These are phyloP conservation scores for Imleria badia DNA, from an alignment of 768 basidiomycete species.

Conservation along the genomic window DNA sequence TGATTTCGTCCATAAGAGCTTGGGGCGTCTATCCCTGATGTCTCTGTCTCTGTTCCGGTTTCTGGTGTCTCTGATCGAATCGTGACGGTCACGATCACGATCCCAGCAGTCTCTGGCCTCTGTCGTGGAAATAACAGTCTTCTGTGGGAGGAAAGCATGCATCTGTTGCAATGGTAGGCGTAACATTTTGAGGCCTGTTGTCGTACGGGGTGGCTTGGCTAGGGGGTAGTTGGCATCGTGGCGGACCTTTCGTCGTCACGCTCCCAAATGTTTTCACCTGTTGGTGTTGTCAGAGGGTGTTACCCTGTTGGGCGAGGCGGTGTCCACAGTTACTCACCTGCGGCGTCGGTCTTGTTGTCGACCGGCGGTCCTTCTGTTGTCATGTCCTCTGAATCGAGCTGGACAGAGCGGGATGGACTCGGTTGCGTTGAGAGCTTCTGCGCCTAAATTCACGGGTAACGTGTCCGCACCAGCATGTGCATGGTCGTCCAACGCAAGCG, in stretches of 20 bases:
- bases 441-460: conserved; percentile 18
- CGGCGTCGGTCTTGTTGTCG: conserved; percentile 13
- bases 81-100: conserved; percentile 34
- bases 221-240: conserved; percentile 11
- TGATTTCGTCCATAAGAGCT: conserved; percentile 41
- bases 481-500: no score
- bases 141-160: conserved; percentile 21
- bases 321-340: conserved; percentile 34
- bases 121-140: conserved; percentile 35
- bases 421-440: conserved; percentile 17
- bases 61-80: conserved; percentile 15
- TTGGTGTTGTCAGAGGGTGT: conserved; percentile 25
- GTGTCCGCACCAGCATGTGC: conserved; percentile 29
- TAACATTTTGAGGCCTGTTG: conserved; percentile 9
- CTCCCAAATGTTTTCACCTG: conserved; percentile 30
- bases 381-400: conserved; percentile 12
- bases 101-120: conserved; percentile 38
- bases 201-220: conserved; percentile 12
- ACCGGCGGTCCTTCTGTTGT: not conserved
- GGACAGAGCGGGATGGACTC: conserved; percentile 4
- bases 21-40: conserved; percentile 36
- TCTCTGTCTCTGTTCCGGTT: conserved; percentile 36
- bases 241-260: conserved; percentile 35
- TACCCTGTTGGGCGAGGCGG: conserved; percentile 23
- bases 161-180: conserved; percentile 1